Percentiles rank a stretch among this genome's conserved stretches.
These are phyloP conservation scores for Casaregolazyma lundiana DNA, from an alignment of 1,139 yeast genomes.

Conservation along the genomic window DNA sequence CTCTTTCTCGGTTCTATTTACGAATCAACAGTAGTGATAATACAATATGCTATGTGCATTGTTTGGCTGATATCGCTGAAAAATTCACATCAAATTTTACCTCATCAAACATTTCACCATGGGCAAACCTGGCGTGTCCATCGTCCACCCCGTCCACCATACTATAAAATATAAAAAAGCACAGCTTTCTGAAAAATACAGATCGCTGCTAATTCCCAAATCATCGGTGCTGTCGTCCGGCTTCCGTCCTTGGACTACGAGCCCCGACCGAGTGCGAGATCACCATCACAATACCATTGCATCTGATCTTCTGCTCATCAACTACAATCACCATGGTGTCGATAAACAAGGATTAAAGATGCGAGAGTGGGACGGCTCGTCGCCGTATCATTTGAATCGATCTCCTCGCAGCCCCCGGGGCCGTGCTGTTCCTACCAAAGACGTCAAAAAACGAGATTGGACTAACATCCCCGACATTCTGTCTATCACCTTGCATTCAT, in stretches of 20 bases:
- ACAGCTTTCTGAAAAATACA: conserved; percentile 53
- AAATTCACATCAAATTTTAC: not conserved
- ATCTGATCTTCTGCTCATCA: conserved; percentile 72
- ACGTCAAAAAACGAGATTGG: conserved; percentile 60
- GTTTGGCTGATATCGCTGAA: not conserved
- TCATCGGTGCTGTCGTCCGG: conserved; percentile 52
- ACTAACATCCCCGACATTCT: conserved; percentile 68
- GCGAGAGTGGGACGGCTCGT: conserved; percentile 81
- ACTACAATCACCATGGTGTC: conserved; percentile 61
- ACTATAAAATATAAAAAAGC: conserved; percentile 69
- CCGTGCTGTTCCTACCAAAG: conserved; percentile 54
- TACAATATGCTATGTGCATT: no score
- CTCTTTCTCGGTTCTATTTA: no score
- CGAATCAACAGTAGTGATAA: no score
- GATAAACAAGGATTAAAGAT: conserved; percentile 59
- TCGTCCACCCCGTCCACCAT: conserved; percentile 90
- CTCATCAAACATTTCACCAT: conserved; percentile 8
- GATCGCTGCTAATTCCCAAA: conserved; percentile 60
- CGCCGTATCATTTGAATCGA: conserved; percentile 89
- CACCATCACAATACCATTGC: conserved; percentile 70
- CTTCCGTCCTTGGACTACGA: conserved; percentile 64
- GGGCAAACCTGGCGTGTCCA: conserved; percentile 58
- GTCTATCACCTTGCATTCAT: conserved; percentile 67
- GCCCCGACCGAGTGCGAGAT: conserved; percentile 76
- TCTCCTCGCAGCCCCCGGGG: conserved; percentile 43